Percentiles rank a stretch among this genome's conserved stretches.
Conservation (phyloP, 2,329 filamentous ascomycete species). For the Aspergillus ochraceus region DNA sequence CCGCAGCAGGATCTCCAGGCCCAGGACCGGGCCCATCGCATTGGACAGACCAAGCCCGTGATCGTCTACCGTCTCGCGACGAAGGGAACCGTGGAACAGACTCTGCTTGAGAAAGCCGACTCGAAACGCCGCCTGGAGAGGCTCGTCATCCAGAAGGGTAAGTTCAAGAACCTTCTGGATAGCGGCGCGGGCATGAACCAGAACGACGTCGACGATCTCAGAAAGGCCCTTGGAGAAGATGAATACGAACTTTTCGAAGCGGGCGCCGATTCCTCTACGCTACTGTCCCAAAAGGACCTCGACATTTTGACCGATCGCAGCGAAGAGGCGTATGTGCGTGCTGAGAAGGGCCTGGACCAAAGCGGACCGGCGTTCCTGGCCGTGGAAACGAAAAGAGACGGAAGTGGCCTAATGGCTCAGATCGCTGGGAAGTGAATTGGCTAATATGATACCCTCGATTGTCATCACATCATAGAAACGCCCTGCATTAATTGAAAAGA, state of each 20-base stretch:
- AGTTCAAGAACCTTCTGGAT: slow-evolving; percentile 68
- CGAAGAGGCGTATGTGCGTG: slow-evolving; percentile 66
- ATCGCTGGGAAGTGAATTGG: slow-evolving; percentile 18
- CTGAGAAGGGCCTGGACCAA: slow-evolving; percentile 73
- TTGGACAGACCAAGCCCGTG: slow-evolving; percentile 88
- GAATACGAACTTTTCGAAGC: slow-evolving; percentile 68
- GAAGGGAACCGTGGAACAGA: slow-evolving; percentile 88
- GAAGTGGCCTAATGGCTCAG: slow-evolving; percentile 33
- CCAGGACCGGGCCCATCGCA: slow-evolving; percentile 91
- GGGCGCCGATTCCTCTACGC: slow-evolving; percentile 54
- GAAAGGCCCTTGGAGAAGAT: slow-evolving; percentile 66
- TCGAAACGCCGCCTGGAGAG: slow-evolving; percentile 91
- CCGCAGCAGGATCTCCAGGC: slow-evolving; percentile 96
- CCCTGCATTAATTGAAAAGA: background rate
- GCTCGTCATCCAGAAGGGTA: slow-evolving; percentile 90
- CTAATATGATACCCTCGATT: background rate
- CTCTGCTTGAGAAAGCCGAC: slow-evolving; percentile 80
- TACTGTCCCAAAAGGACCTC: slow-evolving; percentile 76
- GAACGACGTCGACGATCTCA: slow-evolving; percentile 61
- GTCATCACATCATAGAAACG: background rate
- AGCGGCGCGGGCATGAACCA: slow-evolving; percentile 50
- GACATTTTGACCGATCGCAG: slow-evolving; percentile 75
- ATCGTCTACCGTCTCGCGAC: slow-evolving; percentile 93
- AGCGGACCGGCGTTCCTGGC: slow-evolving; percentile 62
- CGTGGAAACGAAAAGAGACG: slow-evolving; percentile 72